Base-by-base conservation (phyloP, 768 basidiomycete species). In the Trichaptum fuscoviolaceum region DNA sequence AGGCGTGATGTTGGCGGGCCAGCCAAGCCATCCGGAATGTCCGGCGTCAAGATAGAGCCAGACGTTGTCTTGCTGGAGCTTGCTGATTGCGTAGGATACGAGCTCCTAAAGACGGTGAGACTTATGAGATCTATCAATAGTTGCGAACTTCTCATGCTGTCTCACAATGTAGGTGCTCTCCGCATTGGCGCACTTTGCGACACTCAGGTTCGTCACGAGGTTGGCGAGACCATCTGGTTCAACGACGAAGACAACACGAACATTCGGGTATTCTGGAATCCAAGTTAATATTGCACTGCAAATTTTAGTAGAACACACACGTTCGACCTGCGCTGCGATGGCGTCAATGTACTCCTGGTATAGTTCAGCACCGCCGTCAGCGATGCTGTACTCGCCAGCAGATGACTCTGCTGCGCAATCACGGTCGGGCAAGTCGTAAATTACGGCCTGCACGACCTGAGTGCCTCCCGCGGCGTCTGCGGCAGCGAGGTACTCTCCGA, bases 201-300 rank as follows among this genome's bases (percentile, higher is more conserved):
- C 84, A 74, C 75, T 85, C 73, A 87, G 70, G 82, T 88, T 89
- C 72, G 87, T 88, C 71, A 89, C 87, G 70, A 89, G 71, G 71
- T 73, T 73, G 65, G 73, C 73, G 1, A 73, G 67, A 26, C 67
- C 66, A 63, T 73, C 73, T 62, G 73, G 73, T 63, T 73, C 72
- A 30, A 70, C 63, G 65, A 72, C 72, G 35, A 70, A 70, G 61
- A 72, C 69, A 57, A 73, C 65, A 34, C 69, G 69, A 65, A 71
- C 69, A 57, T 35, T 62, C 34, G 72, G 70, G 65, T 66, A 71
- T 26, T 65, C 67, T 70, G 65, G 57, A 52, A 17, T 2, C 12
- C 18, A 60, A 58, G 34, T 35, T 20, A 23, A 64, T 18, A 42
- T 63, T 17, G 26, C 20, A 62, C 12, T 26, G n/a, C 23, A 23